Conservation (phyloP, 345 rosid species). For the Eutrema japonicum region DNA sequence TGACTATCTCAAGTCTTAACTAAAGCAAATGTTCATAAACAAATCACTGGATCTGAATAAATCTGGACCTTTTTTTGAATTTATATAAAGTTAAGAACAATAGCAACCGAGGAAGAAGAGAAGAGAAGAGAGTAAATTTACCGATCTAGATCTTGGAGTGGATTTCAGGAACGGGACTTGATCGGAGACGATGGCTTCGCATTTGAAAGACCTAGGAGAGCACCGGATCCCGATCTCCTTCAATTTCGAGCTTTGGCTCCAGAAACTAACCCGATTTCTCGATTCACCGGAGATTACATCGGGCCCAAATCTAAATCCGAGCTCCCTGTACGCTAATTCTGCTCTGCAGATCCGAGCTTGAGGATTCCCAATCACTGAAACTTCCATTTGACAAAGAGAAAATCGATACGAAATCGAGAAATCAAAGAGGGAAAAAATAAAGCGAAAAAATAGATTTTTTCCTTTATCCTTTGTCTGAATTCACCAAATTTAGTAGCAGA, state of each 20-base stretch:
- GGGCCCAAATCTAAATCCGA: constrained; percentile 39
- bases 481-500: background rate
- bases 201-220: constrained; percentile 51
- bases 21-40: background rate
- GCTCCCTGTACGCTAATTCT: constrained; percentile 49
- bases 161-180: constrained; percentile 17
- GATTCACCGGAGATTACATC: constrained; percentile 16
- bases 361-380: constrained; percentile 60
- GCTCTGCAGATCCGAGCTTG: constrained; percentile 52
- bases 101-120: background rate
- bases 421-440: background rate
- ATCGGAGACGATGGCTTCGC: constrained; percentile 51
- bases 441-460: background rate
- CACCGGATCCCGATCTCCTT: constrained; percentile 47
- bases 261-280: constrained; percentile 47
- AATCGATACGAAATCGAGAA: background rate
- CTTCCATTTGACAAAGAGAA: constrained; percentile 52
- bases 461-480: background rate
- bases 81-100: background rate
- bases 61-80: background rate
- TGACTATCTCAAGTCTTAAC: background rate
- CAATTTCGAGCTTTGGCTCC: constrained; percentile 36
- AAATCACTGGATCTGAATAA: constrained; percentile 17
- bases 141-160: constrained; percentile 53
- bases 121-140: constrained; percentile 34